Evolutionary conservation across 139 green algal species (phyloP).

Genomic region (Edaphochlamys debaryana): DNA sequence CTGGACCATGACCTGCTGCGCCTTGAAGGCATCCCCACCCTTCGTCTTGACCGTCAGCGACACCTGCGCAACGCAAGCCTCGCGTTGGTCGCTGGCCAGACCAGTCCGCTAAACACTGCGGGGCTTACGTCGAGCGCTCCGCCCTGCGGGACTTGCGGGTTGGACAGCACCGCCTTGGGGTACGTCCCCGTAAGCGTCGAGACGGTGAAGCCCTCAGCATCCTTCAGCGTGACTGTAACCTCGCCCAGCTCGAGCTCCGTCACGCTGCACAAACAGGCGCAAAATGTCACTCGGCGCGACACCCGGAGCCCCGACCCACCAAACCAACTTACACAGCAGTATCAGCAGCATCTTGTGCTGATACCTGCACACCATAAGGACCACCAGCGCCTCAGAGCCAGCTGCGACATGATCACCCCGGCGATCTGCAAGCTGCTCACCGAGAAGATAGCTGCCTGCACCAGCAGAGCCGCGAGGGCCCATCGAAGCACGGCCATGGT

Average conservation of each 20-base stretch:
- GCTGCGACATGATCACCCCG: no score
- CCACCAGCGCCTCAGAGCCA: no score
- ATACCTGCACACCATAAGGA: not conserved
- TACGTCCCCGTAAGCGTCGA: not conserved
- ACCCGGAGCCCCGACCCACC: no score
- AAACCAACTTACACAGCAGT: not conserved
- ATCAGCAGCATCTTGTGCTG: not conserved
- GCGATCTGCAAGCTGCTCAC: not conserved
- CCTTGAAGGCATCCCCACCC: conserved; percentile 43
- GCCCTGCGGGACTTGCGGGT: conserved; percentile 13
- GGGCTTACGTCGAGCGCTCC: conserved; percentile 20
- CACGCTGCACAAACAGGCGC: not conserved
- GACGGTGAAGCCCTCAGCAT: conserved; percentile 2
- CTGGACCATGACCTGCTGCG: conserved; percentile 60
- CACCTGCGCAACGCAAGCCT: conserved; percentile 37
- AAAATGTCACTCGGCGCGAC: no score
- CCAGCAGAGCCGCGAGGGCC: not conserved
- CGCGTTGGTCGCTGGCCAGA: no score
- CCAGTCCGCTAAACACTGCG: no score
- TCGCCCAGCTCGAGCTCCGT: conserved; percentile 1
- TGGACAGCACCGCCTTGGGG: conserved; percentile 29
- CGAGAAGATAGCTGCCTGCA: not conserved
- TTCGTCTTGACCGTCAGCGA: conserved; percentile 19
- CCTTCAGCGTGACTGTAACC: conserved; percentile 24
- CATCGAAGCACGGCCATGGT: not conserved